Evolutionary conservation across 1,284 basidiomycete species (phyloP).

Genomic region (Peniophora sp.): DNA sequence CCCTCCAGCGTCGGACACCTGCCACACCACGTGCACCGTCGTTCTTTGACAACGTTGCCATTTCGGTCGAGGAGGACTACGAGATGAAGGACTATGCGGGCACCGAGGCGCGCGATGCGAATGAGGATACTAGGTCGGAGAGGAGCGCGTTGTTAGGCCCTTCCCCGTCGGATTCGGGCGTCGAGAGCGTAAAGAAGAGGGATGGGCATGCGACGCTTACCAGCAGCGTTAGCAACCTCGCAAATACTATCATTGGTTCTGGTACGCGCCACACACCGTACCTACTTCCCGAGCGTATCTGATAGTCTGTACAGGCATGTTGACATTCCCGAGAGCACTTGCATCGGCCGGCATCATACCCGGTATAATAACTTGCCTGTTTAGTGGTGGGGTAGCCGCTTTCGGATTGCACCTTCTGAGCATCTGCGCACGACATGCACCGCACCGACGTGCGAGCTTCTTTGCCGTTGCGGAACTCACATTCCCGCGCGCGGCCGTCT

Average conservation of each 20-base stretch:
- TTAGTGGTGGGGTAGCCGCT: conserved; percentile 74
- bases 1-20: background rate
- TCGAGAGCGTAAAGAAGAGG: conserved; percentile 20
- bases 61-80: background rate
- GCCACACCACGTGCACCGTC: conserved; percentile 4
- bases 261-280: conserved; percentile 35
- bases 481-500: conserved; percentile 75
- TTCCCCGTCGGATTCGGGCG: conserved; percentile 38
- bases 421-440: conserved; percentile 75
- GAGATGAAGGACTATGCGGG: background rate
- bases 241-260: conserved; percentile 85
- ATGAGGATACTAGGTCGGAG: conserved; percentile 2
- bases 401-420: conserved; percentile 91
- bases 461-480: conserved; percentile 82
- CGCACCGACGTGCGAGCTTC: conserved; percentile 77
- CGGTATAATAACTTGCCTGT: conserved; percentile 82
- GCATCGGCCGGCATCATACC: conserved; percentile 82
- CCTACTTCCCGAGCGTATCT: background rate
- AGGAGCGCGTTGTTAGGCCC: conserved; percentile 9
- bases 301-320: conserved; percentile 1
- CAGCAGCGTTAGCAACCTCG: conserved; percentile 69
- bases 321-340: conserved; percentile 40
- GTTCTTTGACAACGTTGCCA: background rate
- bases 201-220: conserved; percentile 62
- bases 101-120: background rate